phyloP scores from a whole-genome alignment of 2,329 filamentous ascomycete genomes.

The Aspergillus bombycis region DNA sequence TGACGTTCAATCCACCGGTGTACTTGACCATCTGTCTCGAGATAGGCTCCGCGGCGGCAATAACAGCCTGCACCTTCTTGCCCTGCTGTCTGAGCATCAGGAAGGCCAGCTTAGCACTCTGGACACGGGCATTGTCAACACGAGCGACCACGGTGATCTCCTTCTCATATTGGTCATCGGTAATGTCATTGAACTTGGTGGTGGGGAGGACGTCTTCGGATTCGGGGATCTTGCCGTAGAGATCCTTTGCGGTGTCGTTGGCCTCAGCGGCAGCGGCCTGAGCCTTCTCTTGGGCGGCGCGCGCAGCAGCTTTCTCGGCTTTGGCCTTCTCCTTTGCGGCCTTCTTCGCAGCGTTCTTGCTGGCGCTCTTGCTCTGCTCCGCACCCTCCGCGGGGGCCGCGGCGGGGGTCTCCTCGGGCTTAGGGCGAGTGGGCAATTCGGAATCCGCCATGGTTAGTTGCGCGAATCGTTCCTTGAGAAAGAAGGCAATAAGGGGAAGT shows the following conservation, averaged over 20 bases:
- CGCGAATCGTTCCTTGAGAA: conserved; percentile 5
- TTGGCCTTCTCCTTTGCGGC: conserved; percentile 89
- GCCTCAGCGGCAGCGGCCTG: conserved; percentile 67
- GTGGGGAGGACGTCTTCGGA: conserved; percentile 64
- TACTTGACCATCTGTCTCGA: conserved; percentile 95
- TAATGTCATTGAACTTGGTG: conserved; percentile 56
- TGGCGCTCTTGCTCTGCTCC: conserved; percentile 43
- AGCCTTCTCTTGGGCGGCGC: conserved; percentile 73
- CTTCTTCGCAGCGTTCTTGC: conserved; percentile 84
- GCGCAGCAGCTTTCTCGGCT: conserved; percentile 72
- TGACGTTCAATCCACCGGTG: conserved; percentile 71
- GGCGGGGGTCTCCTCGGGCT: conserved; percentile 39
- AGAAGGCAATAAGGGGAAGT: background rate
- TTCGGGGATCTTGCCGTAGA: conserved; percentile 74
- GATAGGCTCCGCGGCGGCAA: conserved; percentile 64
- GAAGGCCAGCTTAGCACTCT: conserved; percentile 90
- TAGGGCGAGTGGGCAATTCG: conserved; percentile 44
- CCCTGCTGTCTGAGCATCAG: conserved; percentile 79
- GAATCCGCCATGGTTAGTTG: conserved; percentile 40
- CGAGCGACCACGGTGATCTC: conserved; percentile 76
- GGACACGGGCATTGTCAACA: conserved; percentile 84
- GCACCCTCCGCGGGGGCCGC: conserved; percentile 39
- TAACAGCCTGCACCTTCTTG: conserved; percentile 81
- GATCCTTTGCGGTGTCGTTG: conserved; percentile 64
- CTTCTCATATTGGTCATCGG: conserved; percentile 67